These are phyloP conservation scores for Yamadazyma nakazawae DNA, from an alignment of 805 yeast species.

Conservation along the genomic window DNA sequence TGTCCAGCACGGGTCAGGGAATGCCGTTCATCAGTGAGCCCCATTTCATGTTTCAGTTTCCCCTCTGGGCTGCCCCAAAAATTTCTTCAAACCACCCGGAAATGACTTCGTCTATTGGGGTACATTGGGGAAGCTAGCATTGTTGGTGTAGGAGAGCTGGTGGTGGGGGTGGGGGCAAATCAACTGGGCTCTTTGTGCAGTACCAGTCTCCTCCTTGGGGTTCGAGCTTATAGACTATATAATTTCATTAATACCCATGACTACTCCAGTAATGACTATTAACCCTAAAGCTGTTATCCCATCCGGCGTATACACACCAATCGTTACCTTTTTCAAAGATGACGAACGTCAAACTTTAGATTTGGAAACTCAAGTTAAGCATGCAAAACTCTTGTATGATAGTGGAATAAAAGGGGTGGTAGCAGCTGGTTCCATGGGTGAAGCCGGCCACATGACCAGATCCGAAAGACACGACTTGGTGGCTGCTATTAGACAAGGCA, in stretches of 20 bases:
- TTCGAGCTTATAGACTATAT: background rate
- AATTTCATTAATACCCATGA: background rate
- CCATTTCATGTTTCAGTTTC: too few relatives aligned
- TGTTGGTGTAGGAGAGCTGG: background rate
- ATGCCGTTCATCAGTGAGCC: too few relatives aligned
- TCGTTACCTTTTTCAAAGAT: slow-evolving; percentile 26
- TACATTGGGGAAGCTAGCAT: too few relatives aligned
- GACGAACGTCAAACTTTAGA: slow-evolving; percentile 25
- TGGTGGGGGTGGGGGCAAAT: background rate
- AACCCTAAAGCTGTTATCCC: slow-evolving; percentile 10
- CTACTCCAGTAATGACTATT: slow-evolving; percentile 9
- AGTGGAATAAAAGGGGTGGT: slow-evolving; percentile 35
- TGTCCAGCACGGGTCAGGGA: too few relatives aligned
- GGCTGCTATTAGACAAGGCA: slow-evolving; percentile 23
- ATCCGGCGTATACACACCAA: slow-evolving; percentile 30
- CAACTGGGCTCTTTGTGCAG: background rate
- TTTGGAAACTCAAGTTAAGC: slow-evolving; percentile 27
- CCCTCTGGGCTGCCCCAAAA: too few relatives aligned
- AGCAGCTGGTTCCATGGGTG: slow-evolving; percentile 41
- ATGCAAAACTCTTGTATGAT: slow-evolving; percentile 24
- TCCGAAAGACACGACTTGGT: slow-evolving; percentile 30
- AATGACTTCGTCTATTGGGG: too few relatives aligned
- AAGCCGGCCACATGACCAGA: slow-evolving; percentile 30
- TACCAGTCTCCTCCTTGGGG: background rate
- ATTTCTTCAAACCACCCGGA: too few relatives aligned